Base-by-base conservation (phyloP, 2,329 filamentous ascomycete genomes). In the Ascochyta lentis region DNA sequence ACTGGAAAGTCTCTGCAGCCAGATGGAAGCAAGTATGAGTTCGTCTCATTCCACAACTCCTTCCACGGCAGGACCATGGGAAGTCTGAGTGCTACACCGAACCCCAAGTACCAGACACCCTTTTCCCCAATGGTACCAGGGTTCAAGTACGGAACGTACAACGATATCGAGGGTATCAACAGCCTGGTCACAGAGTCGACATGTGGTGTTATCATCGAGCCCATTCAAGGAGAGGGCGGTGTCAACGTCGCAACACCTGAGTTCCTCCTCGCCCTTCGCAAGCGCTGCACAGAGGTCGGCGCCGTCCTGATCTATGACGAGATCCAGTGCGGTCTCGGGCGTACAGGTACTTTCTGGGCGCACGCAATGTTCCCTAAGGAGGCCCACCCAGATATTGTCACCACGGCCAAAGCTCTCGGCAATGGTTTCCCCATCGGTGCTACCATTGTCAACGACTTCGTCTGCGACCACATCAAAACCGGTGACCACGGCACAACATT, bases 11-110 rank as follows among this genome's bases (percentile, higher is more conserved):
- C 86, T 9, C 68, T 88, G 26, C 89, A 92, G 61, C 86, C 89
- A 0, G 86, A 86, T 0, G 89, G 90, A 43, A 61, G 65, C 44
- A 96, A 98, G 80, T 77, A 86, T 66, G 92, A 97, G 70, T 79
- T 99, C 43, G 91, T 98, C 47, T 96, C 92, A 15, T 99, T 98
- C 81, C 80, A 91, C 67, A 89, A 89, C 67, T 93, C 91, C 35
- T 99, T 99, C 83, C 95, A 99, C 77, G 95, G 95, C 67, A 89
- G 95, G 56, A 98, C 95, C 15, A 96, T 98, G 91, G 95, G 95
- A 47, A 88, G 89, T 54, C 80, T 99, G 40, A 96, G 91, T n/a
- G 95, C 95, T 10, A 99, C 95, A 5, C 95, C 93, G 43, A 99
- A 98, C 79, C 91, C 92, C 16, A 99, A 99, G 77, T 99, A 99